Base-by-base conservation (phyloP, 768 basidiomycete genomes). In the Macrolepiota albuminosa region DNA sequence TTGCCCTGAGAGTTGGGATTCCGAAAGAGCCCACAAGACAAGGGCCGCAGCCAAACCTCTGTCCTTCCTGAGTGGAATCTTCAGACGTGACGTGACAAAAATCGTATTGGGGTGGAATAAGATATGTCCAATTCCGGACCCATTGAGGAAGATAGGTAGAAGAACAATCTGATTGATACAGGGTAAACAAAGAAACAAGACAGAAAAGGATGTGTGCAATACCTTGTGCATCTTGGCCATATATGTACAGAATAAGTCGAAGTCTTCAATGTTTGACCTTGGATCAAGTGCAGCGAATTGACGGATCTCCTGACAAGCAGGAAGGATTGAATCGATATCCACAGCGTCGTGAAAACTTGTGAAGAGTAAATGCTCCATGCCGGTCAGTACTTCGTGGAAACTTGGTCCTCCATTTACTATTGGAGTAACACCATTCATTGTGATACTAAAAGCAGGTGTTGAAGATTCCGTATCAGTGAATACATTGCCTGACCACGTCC, bases 401-500 rank as follows among this genome's bases (percentile, higher is more conserved):
- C 78, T 74, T 56, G 82, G 69, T 34, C 81, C 81, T 9, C 72
- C 69, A 0, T 69, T 55, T 18, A 70, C 65, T 9, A 71, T 71
- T n/a, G 79, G 76, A 13, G 75, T 74, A 1, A 77, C 65, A 42
- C 85, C 82, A 55, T 72, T 70, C 46, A 89, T 70, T 2, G 67
- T 69, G 39, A 84, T 75, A 33, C 80, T 73, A 70, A 86, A 86
- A 0, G 85, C 61, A 7, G 70, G 70, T 52, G 83, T 77, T 29
- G 75, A 70, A 31, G 71, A 69, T 21, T 72, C 73, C 7, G 69
- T 70, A 10, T 73, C 73, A 24, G 82, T 74, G 56, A 76, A 76
- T 21, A 89, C 72, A 24, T 81, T 72, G 21, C 87, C 88, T 37
- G 76, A 72, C 88, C 89, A 89, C 63, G 77, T 84, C 83, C 83